phyloP scores from a whole-genome alignment of 2,329 filamentous ascomycete species.

The Paraphoma chrysanthemicola region DNA sequence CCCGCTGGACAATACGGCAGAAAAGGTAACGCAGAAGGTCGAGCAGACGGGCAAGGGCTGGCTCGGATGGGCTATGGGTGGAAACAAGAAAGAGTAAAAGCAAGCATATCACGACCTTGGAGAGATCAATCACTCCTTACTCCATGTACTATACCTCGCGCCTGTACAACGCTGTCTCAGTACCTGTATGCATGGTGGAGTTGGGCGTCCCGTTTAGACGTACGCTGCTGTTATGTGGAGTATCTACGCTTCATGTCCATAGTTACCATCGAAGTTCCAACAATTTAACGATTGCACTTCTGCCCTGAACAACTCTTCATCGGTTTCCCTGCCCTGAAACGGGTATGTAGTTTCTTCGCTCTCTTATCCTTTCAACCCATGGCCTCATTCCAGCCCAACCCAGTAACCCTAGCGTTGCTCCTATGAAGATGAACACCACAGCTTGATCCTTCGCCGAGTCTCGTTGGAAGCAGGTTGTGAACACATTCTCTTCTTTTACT shows the following conservation, averaged over 20 bases:
- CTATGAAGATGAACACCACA: slow-evolving; percentile 71
- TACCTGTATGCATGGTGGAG: slow-evolving; percentile 44
- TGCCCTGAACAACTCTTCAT: slow-evolving; percentile 13
- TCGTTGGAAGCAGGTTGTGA: slow-evolving; percentile 72
- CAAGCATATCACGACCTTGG: not conserved
- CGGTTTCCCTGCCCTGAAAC: slow-evolving; percentile 49
- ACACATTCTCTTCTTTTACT: slow-evolving; percentile 68
- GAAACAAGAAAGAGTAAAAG: slow-evolving; percentile 42
- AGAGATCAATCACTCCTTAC: slow-evolving; percentile 2
- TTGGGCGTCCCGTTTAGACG: slow-evolving; percentile 28
- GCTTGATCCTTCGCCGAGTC: slow-evolving; percentile 72
- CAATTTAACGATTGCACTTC: not conserved
- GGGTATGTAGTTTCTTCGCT: slow-evolving; percentile 60
- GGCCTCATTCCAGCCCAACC: slow-evolving; percentile 67
- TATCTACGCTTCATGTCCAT: slow-evolving; percentile 39
- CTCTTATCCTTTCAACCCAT: slow-evolving; percentile 61
- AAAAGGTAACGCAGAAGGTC: slow-evolving; percentile 46
- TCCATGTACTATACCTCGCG: slow-evolving; percentile 42
- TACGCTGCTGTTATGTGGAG: slow-evolving; percentile 26
- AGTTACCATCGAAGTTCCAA: slow-evolving; percentile 21
- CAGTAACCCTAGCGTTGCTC: slow-evolving; percentile 66
- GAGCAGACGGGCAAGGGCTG: slow-evolving; percentile 52
- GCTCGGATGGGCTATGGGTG: slow-evolving; percentile 53
- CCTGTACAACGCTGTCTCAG: slow-evolving; percentile 43
- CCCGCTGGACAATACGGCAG: slow-evolving; percentile 55